Evolutionary conservation across 129 eudicot species (phyloP).

Genomic region (Deinandra increscens): DNA sequence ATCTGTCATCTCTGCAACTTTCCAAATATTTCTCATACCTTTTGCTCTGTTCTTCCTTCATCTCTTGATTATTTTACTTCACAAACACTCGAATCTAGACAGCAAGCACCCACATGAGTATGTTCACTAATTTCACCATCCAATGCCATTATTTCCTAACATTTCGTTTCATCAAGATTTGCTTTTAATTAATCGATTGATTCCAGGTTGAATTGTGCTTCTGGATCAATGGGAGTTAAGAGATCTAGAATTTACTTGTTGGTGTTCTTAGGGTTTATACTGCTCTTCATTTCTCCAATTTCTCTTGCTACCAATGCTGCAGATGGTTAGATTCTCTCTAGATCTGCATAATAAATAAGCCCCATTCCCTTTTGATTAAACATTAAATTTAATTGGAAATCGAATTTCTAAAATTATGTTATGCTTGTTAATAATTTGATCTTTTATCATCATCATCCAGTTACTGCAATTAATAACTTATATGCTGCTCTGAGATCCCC

Average conservation of each 20-base stretch:
- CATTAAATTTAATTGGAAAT: not conserved
- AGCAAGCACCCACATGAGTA: conserved; percentile 25
- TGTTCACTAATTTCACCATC: conserved; percentile 12
- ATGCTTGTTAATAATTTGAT: not conserved
- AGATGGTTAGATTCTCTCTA: conserved; percentile 59
- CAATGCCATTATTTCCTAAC: conserved; percentile 26
- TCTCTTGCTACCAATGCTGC: conserved; percentile 61
- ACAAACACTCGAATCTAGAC: conserved; percentile 18
- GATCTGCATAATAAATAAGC: conserved; percentile 24
- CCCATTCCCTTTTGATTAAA: conserved; percentile 11
- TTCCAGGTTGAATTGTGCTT: conserved; percentile 32
- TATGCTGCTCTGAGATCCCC: conserved; percentile 75
- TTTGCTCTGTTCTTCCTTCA: conserved; percentile 28
- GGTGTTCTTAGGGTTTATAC: conserved; percentile 39
- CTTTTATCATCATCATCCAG: conserved; percentile 43
- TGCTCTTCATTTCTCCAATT: conserved; percentile 34
- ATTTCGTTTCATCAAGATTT: not conserved
- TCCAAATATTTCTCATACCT: conserved; percentile 36
- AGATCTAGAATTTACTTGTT: conserved; percentile 48
- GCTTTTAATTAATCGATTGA: not conserved
- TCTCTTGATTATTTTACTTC: conserved; percentile 20
- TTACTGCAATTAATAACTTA: conserved; percentile 77
- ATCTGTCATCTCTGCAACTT: conserved; percentile 54
- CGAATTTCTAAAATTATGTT: not conserved
- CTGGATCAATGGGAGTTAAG: conserved; percentile 59